Evolutionary conservation across 768 basidiomycete species (phyloP), one percentile per base, ranked within the genome.

Genomic region (Phlebiopsis gigantea): DNA sequence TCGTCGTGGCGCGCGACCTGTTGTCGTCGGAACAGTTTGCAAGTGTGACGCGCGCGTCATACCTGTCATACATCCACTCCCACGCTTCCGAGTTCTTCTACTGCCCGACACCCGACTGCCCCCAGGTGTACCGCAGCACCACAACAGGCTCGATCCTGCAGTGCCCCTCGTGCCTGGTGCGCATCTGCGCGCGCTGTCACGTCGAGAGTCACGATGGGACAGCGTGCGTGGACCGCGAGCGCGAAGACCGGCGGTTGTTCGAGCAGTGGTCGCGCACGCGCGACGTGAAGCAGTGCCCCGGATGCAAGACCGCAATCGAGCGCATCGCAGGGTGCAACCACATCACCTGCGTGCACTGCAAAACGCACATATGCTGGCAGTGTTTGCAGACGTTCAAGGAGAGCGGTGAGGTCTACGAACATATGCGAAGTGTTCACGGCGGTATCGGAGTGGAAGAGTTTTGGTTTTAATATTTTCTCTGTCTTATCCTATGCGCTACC

Each of bases 21-120:
- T 74, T 92, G 4, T 63, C 78, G 0, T 65, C 79, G 0, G 65
- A 66, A 1, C 80, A 87, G 21, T 83, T 88, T 63, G 74, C 81
- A 25, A 72, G 77, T 0, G 61, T 91, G 30, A 70, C 81, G 17
- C 73, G 80, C 12, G 79, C 87, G 0, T 79, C 88, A 0, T 84
- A 86, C 61, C 72, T 79, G n/a, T 68, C 78, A 0, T 75, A 90
- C 63, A 73, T 89, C 19, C 80, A 84, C 57, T 69, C 78, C 1
- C 79, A 78, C 34, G 75, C 86, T 0, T 70, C 76, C 7, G 85
- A 90, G 56, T 86, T 87, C 62, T 77, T 81, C 57, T 85, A 82
- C 62, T 93, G 90, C 69, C 90, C 90, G 0, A 85, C 88, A 0
- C 85, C 90, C 0, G 87, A 92, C 65, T 93, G 90, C 62, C 73